Evolutionary conservation across 1,139 yeast genomes (phyloP), one percentile per base, ranked within the genome.

Genomic region (Magnusiomyces clavatus): DNA sequence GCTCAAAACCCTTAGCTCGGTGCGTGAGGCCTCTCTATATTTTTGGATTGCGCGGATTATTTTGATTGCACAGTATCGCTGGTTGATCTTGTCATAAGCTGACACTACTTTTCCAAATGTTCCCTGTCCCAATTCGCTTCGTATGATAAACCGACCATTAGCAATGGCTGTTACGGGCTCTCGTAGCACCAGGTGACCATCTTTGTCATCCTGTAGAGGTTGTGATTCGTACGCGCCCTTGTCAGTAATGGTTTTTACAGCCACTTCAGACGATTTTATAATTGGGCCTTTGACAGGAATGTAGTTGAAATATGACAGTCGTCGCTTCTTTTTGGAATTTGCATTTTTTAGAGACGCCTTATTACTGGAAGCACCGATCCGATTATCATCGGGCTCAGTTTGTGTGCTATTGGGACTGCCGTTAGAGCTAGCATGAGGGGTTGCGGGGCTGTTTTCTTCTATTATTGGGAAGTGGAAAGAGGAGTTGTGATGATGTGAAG

Each of bases 101-200:
- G 70, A 65, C 20, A 89, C 85, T 13, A 94, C 99, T 65, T 90
- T 92, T 17, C 98, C 98, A 72, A 92, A 94, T 0, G 98, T 94
- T 6, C 99, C 99, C 64, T 92, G 97, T 20, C 99, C 99, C 55
- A 94, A 72, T 47, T 70, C 61, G 48, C 65, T 63, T 29, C 61
- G 53, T 42, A 74, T 64, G 34, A 61, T 61, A 51, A 88, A 72
- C 52, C 82, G 77, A 44, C 77, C 68, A 14, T 64, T 63, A 16
- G 71, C 68, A 51, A 72, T 68, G 20, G 31, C 31, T 8, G 31
- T 24, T 24, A 24, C 8, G 31, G 31, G 31, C 31, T 24, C 31
- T 24, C 31, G 31, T 24, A 24, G 31, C 31, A 65, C 55, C 54
- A 67, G 72, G 56, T 72, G 75, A 34, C 76, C 76, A 45, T 70